A percentile compares a stretch with the other conserved stretches of the same genome.
Evolutionary conservation across 345 rosid species (phyloP).

Genomic region (Theobroma cacao): DNA sequence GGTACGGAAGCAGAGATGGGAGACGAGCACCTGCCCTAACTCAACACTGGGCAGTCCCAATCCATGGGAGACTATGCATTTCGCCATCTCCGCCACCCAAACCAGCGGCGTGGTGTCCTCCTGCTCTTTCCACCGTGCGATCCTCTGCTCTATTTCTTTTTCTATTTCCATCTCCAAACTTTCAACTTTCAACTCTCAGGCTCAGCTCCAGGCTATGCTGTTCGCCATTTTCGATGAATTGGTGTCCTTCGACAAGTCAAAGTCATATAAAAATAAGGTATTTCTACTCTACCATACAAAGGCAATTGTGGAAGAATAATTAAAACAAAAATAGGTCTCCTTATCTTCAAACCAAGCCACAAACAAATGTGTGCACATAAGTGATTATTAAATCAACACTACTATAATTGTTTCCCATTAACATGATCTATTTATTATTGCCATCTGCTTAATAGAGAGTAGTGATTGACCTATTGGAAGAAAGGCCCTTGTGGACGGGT

Average conservation of each 20-base stretch:
- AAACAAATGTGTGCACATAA: not conserved
- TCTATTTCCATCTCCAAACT: no score
- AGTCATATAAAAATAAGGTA: no score
- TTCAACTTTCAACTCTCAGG: no score
- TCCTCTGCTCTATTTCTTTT: not conserved
- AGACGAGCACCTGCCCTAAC: slow-evolving; percentile 39
- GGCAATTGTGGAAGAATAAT: not conserved
- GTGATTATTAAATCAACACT: not conserved
- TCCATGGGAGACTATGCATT: slow-evolving; percentile 26
- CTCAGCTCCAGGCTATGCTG: no score
- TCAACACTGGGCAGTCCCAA: slow-evolving; percentile 37
- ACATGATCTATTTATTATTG: not conserved
- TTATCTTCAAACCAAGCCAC: not conserved
- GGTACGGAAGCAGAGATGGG: slow-evolving; percentile 45
- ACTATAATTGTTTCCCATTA: not conserved
- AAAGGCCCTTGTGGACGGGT: not conserved
- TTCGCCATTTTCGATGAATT: no score
- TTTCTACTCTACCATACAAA: not conserved
- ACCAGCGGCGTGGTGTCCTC: slow-evolving; percentile 9
- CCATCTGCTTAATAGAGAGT: slow-evolving; percentile 1
- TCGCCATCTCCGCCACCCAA: slow-evolving; percentile 39
- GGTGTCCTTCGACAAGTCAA: no score
- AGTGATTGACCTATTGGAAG: not conserved
- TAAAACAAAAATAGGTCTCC: not conserved
- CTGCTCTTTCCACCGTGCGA: not conserved